Percentiles rank a stretch among this genome's conserved stretches.
These are phyloP conservation scores for Fragaria nilgerrensis DNA, from an alignment of 306 rosid species.

Conservation along the genomic window DNA sequence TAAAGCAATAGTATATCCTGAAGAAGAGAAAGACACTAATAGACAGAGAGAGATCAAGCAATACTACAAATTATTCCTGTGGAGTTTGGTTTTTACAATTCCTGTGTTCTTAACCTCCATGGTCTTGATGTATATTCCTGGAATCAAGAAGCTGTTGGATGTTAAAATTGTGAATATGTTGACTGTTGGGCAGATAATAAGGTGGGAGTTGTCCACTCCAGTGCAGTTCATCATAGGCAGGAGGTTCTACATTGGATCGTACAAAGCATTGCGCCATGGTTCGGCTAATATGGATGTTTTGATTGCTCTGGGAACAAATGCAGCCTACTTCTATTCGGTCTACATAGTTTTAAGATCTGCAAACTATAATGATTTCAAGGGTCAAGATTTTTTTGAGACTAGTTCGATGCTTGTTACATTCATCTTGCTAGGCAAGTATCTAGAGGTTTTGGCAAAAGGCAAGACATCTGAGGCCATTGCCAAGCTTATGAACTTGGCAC, in stretches of 20 bases:
- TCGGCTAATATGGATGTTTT: slow-evolving; percentile 83
- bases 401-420: slow-evolving; percentile 79
- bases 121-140: slow-evolving; percentile 75
- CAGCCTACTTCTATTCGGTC: slow-evolving; percentile 84
- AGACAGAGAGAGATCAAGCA: slow-evolving; percentile 51
- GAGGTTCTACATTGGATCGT: slow-evolving; percentile 68
- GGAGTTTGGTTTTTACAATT: slow-evolving; percentile 62
- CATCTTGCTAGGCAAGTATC: slow-evolving; percentile 75
- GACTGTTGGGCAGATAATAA: slow-evolving; percentile 53
- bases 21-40: slow-evolving; percentile 43
- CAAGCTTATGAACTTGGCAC: slow-evolving; percentile 76
- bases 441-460: slow-evolving; percentile 81
- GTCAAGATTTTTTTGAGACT: slow-evolving; percentile 83
- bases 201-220: slow-evolving; percentile 68
- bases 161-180: slow-evolving; percentile 57
- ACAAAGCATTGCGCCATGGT: slow-evolving; percentile 62
- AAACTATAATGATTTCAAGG: slow-evolving; percentile 47
- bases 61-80: slow-evolving; percentile 44
- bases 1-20: slow-evolving; percentile 55
- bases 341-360: slow-evolving; percentile 61
- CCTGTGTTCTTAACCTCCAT: slow-evolving; percentile 80
- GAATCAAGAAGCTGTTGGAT: slow-evolving; percentile 47
- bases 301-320: slow-evolving; percentile 80
- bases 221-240: slow-evolving; percentile 72
- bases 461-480: slow-evolving; percentile 85